A percentile compares a stretch with the other conserved stretches of the same genome.
Evolutionary conservation across 208 protist species (phyloP).

Genomic region (Leishmania braziliensis): DNA sequence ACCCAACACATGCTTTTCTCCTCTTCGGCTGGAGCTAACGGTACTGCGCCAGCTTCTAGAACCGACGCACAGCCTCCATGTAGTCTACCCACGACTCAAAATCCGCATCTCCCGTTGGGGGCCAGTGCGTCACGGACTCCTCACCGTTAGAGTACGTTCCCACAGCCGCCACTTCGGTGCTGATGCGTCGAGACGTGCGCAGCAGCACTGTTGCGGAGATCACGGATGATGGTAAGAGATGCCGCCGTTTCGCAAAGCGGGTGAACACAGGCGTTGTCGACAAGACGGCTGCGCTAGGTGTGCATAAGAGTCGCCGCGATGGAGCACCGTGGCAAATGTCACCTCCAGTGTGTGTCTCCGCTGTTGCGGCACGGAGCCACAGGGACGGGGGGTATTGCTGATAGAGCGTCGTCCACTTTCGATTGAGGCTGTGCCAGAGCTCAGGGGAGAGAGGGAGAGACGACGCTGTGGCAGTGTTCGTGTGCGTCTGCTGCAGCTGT

Average conservation of each 20-base stretch:
- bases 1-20: background rate
- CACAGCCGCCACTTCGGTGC: background rate
- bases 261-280: constrained; percentile 6
- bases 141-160: background rate
- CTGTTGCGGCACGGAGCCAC: constrained; percentile 17
- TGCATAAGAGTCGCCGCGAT: background rate
- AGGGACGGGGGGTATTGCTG: constrained; percentile 31
- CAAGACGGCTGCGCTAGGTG: constrained; percentile 1
- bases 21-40: background rate
- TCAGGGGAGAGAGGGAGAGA: constrained; percentile 13
- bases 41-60: background rate
- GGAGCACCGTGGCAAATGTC: background rate
- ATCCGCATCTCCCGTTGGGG: background rate
- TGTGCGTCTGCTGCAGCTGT: constrained; percentile 13
- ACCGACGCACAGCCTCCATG: background rate
- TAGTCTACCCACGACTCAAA: constrained; percentile 1
- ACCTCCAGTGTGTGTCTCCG: background rate
- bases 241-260: constrained; percentile 23
- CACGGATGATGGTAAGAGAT: constrained; percentile 4
- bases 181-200: background rate
- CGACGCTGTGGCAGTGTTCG: background rate
- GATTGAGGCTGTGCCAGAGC: constrained; percentile 34
- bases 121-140: background rate
- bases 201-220: constrained; percentile 15
- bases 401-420: constrained; percentile 43